Evolutionary conservation across 148 eudicot genomes (phyloP).

Genomic region (Mesembryanthemum crystallinum): DNA sequence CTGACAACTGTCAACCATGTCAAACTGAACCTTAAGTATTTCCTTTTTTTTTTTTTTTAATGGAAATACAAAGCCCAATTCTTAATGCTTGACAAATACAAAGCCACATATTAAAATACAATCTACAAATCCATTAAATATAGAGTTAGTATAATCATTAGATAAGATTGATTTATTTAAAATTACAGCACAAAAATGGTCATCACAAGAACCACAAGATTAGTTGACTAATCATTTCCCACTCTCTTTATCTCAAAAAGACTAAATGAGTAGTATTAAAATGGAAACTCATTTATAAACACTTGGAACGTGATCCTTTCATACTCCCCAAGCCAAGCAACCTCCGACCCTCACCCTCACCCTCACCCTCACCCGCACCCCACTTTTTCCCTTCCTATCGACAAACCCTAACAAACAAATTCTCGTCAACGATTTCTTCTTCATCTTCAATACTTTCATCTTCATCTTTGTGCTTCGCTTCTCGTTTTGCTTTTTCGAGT

Average conservation of each 20-base stretch:
- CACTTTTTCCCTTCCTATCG: constrained; percentile 8
- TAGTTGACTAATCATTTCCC: not conserved
- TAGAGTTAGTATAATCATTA: too few relatives aligned
- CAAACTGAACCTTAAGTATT: too few relatives aligned
- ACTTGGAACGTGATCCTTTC: constrained; percentile 2
- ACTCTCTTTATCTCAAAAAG: not conserved
- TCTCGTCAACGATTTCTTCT: constrained; percentile 10
- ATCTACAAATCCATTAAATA: too few relatives aligned
- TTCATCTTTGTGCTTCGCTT: not conserved
- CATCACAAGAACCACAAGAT: not conserved
- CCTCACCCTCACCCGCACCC: too few relatives aligned
- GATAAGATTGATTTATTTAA: too few relatives aligned
- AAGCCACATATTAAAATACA: too few relatives aligned
- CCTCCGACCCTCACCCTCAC: not conserved
- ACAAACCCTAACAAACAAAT: constrained; percentile 16
- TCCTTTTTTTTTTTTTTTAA: too few relatives aligned
- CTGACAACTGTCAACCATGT: too few relatives aligned
- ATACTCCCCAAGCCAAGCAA: constrained; percentile 17
- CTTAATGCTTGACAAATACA: too few relatives aligned
- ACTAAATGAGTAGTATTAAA: not conserved
- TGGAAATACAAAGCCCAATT: too few relatives aligned
- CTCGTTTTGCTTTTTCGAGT: not conserved
- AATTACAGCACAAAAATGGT: too few relatives aligned
- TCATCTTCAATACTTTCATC: not conserved
- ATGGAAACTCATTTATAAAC: not conserved